A percentile compares a stretch with the other conserved stretches of the same genome.
phyloP scores from a whole-genome alignment of 148 eudicot species.

The Gaultheria prostrata region DNA sequence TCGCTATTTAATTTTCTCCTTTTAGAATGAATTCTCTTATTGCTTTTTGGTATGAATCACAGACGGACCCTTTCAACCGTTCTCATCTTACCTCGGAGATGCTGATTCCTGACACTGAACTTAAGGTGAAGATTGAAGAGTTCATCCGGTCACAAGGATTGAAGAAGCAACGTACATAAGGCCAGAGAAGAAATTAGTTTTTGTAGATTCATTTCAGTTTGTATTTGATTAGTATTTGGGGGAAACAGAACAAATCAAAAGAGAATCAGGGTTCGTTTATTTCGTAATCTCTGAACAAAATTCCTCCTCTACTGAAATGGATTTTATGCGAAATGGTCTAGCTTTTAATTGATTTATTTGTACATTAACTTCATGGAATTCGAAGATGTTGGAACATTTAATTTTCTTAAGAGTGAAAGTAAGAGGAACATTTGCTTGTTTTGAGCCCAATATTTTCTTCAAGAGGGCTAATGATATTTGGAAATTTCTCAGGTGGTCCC shows the following conservation, averaged over 20 bases:
- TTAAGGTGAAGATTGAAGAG: conserved; percentile 76
- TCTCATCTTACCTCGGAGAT: conserved; percentile 84
- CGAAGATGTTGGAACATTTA: background rate
- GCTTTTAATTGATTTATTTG: background rate
- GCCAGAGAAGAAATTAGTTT: conserved; percentile 15
- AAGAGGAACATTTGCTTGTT: background rate
- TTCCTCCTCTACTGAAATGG: background rate
- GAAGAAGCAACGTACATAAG: conserved; percentile 30
- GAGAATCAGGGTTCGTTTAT: background rate
- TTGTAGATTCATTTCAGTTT: conserved; percentile 15
- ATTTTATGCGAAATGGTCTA: background rate
- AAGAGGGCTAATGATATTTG: background rate
- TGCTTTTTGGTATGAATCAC: conserved; percentile 25
- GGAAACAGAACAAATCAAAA: background rate
- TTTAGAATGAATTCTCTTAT: background rate
- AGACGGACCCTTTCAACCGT: conserved; percentile 98
- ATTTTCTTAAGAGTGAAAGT: background rate
- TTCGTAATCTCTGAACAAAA: background rate
- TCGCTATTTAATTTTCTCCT: background rate
- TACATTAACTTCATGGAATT: background rate
- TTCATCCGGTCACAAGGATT: conserved; percentile 54
- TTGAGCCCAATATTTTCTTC: background rate
- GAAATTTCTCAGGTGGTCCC: background rate
- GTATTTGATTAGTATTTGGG: background rate
- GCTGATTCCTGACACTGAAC: conserved; percentile 77